Conservation (phyloP, 257 asterid genomes). For the Petrea volubilis region DNA sequence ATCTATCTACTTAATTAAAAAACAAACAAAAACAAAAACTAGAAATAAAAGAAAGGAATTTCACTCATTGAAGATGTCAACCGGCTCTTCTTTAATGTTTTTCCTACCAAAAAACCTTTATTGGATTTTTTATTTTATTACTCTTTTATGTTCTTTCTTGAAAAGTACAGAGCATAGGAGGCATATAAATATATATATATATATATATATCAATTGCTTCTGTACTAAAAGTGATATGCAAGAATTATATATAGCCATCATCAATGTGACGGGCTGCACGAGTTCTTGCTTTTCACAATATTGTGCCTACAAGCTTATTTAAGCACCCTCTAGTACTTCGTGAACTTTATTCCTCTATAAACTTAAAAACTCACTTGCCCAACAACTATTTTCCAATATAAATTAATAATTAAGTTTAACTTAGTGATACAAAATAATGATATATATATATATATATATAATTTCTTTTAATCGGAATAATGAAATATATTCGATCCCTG, state of each 20-base stretch:
- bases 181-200: not conserved
- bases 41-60: not conserved
- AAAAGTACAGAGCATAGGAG: not conserved
- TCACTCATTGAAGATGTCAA: constrained; percentile 3
- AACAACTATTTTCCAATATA: not conserved
- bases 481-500: too few species aligned
- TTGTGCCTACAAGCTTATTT: not conserved
- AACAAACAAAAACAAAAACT: not conserved
- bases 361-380: not conserved
- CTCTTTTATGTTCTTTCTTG: not conserved
- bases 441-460: too few species aligned
- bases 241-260: not conserved
- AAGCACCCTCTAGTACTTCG: not conserved
- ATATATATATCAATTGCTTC: not conserved
- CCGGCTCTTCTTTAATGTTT: constrained; percentile 15
- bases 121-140: not conserved
- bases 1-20: not conserved
- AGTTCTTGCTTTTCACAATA: not conserved
- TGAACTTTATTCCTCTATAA: not conserved
- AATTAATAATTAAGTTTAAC: too few species aligned
- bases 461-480: too few species aligned
- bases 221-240: not conserved
- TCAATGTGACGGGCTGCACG: not conserved
- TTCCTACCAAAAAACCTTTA: constrained; percentile 13
- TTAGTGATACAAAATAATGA: too few species aligned